A percentile compares a stretch with the other conserved stretches of the same genome.
Conservation (phyloP, 495 filamentous ascomycete species). For the Podospora bellae-mahoneyi region DNA sequence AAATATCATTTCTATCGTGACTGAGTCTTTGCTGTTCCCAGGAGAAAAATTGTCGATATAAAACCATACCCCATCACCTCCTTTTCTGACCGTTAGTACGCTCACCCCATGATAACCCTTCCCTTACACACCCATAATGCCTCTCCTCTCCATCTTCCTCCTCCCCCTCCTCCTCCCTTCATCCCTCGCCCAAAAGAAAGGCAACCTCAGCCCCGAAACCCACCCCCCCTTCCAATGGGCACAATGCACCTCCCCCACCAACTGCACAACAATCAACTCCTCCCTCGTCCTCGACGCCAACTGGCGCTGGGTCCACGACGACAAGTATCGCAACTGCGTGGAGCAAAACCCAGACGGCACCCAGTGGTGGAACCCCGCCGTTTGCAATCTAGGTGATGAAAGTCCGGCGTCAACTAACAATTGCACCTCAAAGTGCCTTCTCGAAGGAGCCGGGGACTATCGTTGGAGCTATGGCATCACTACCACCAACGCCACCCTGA, state of each 20-base stretch:
- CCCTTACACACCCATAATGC: neutral
- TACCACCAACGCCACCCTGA: conserved; percentile 37
- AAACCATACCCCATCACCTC: neutral
- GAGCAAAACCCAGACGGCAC: conserved; percentile 39
- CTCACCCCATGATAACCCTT: neutral
- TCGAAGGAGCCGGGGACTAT: conserved; percentile 47
- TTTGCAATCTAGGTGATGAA: conserved; percentile 29
- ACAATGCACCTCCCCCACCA: conserved; percentile 47
- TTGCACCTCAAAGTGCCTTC: conserved; percentile 41
- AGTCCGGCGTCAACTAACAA: conserved; percentile 13
- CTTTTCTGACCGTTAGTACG: neutral
- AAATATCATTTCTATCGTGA: neutral
- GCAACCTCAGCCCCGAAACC: conserved; percentile 47
- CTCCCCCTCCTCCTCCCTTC: neutral
- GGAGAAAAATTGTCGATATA: neutral
- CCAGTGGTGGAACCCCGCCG: conserved; percentile 35
- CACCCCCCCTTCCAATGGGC: conserved; percentile 56
- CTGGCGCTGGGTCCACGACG: conserved; percentile 47
- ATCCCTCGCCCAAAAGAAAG: conserved; percentile 46
- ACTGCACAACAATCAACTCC: conserved; percentile 40
- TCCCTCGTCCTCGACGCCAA: conserved; percentile 44
- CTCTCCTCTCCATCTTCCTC: neutral
- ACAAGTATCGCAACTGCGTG: conserved; percentile 17
- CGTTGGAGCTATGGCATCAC: conserved; percentile 37
- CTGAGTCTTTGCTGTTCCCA: neutral